Evolutionary conservation across 2,329 filamentous ascomycete genomes (phyloP).

Genomic region (Clarireedia homoeocarpa): DNA sequence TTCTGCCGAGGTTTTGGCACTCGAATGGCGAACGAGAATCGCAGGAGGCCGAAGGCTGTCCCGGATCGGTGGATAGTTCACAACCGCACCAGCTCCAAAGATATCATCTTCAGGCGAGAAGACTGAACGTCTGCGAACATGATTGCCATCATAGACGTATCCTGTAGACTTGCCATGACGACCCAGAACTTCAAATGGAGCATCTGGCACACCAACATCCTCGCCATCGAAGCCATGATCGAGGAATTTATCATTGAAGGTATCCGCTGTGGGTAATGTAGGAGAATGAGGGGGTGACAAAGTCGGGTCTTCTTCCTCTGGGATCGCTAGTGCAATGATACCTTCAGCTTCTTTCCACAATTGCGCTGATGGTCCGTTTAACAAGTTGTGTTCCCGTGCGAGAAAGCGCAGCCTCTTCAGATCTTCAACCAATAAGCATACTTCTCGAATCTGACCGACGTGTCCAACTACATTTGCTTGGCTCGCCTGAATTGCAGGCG

Average conservation of each 20-base stretch:
- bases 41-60: slow-evolving; percentile 27
- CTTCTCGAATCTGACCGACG: slow-evolving; percentile 74
- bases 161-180: slow-evolving; percentile 19
- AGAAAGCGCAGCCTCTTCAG: slow-evolving; percentile 69
- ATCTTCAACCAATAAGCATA: slow-evolving; percentile 75
- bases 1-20: slow-evolving; percentile 36
- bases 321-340: slow-evolving; percentile 76
- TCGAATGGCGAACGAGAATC: slow-evolving; percentile 20
- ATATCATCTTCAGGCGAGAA: slow-evolving; percentile 61
- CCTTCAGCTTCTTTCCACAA: slow-evolving; percentile 79
- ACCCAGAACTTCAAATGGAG: slow-evolving; percentile 35
- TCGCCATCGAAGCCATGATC: slow-evolving; percentile 35
- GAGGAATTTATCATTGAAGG: slow-evolving; percentile 35
- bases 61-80: slow-evolving; percentile 27
- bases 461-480: slow-evolving; percentile 78
- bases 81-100: slow-evolving; percentile 37
- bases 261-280: slow-evolving; percentile 36
- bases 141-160: slow-evolving; percentile 42
- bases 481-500: slow-evolving; percentile 70
- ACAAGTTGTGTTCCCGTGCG: slow-evolving; percentile 59
- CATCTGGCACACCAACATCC: slow-evolving; percentile 40
- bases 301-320: slow-evolving; percentile 49
- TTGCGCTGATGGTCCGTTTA: slow-evolving; percentile 48
- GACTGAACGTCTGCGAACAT: slow-evolving; percentile 49
- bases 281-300: slow-evolving; percentile 25